phyloP scores from a whole-genome alignment of 441 rosid genomes.

The Erodium trifolium region DNA sequence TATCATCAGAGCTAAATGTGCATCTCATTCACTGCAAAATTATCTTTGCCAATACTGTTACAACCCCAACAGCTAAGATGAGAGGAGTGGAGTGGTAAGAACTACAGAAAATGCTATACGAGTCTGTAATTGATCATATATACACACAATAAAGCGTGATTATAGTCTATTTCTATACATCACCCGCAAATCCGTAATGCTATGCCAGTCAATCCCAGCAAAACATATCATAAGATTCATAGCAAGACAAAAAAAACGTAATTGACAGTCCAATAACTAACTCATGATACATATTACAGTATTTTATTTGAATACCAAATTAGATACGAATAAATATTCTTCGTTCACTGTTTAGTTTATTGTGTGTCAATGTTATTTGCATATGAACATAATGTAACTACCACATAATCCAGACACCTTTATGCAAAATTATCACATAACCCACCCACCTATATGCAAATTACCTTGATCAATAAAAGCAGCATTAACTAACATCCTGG shows the following conservation, averaged over 20 bases:
- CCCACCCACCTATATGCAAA: too few species aligned
- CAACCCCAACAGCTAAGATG: not conserved
- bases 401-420: too few species aligned
- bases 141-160: not conserved
- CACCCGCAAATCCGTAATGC: not conserved
- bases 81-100: not conserved
- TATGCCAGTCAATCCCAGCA: not conserved
- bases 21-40: conserved; percentile 3
- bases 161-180: not conserved
- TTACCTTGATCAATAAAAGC: too few species aligned
- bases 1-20: not conserved
- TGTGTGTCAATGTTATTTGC: not conserved
- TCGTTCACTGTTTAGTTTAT: not conserved
- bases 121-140: not conserved
- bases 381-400: not conserved
- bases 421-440: too few species aligned
- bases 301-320: not conserved
- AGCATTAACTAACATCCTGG: too few species aligned
- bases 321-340: not conserved
- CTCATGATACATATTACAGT: not conserved
- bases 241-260: not conserved
- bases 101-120: not conserved
- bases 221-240: not conserved
- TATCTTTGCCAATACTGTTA: not conserved
- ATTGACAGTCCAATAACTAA: not conserved